Evolutionary conservation across 2,329 filamentous ascomycete genomes (phyloP), one percentile per base, ranked within the genome.

Genomic region (Metarhizium anisopliae): DNA sequence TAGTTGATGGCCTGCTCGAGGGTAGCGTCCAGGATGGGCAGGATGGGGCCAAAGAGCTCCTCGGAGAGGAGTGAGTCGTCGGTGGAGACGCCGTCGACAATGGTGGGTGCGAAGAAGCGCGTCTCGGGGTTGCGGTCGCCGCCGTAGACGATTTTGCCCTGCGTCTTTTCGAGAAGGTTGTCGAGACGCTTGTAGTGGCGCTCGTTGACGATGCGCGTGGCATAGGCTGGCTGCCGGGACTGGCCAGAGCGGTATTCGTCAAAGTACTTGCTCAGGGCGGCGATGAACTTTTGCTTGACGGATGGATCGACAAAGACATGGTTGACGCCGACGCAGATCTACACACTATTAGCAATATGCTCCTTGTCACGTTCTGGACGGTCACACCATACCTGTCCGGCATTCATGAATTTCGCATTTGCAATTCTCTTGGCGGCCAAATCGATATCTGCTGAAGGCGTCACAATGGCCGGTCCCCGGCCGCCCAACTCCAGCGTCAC

Each of bases 401-500:
- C 68, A 54, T 76, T 74, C 5, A 68, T 56, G 54, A 72, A 73
- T 61, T 78, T 79, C 36, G 68, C 64, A 50, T 62, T 67, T 1
- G 72, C 70, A 36, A 78, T 71, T 18, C 73, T 66, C 56, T 73
- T 75, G 2, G 75, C 74, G 0, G 74, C 68, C 3, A 71, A 62
- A 42, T 75, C 69, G 1, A 77, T 55, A 58, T 78, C 64, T 2
- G 75, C 75, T 1, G 63, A 65, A 20, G 64, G 59, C 1, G 67
- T 70, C 6, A 78, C 70, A 51, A 78, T 73, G 13, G 70, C 74
- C 2, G 75, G 75, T 13, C 65, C 69, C 57, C 74, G 72, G 14
- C 75, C 76, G 6, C 76, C 75, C 1, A 79, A 64, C 57, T 79
- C 76, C 2, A 78, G 65, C 0, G 70, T 69, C 1, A 68, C 67